Percentiles rank a stretch among this genome's conserved stretches.
These are phyloP conservation scores for Fusarium protoensiforme DNA, from an alignment of 2,329 filamentous ascomycete species.

Conservation along the genomic window DNA sequence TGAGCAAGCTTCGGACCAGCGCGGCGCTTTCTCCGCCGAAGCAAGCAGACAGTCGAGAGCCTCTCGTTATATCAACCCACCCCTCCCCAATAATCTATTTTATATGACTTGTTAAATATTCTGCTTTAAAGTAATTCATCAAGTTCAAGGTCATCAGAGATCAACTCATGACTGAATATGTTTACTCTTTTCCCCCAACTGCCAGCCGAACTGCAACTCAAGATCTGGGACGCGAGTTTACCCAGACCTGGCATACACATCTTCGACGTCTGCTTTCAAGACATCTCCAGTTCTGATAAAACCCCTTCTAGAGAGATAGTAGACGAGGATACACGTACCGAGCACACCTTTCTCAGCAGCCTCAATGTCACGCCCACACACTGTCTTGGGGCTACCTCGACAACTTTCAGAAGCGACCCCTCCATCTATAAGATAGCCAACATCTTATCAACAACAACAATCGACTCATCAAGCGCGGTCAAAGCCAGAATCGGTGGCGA, in stretches of 20 bases:
- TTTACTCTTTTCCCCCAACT: neutral
- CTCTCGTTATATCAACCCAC: neutral
- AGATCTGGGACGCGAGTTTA: neutral
- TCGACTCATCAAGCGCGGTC: neutral
- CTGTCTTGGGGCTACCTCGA: neutral
- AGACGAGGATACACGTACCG: neutral
- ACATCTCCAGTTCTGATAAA: neutral
- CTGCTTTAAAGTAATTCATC: neutral
- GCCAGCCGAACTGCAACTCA: neutral
- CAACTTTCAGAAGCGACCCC: neutral
- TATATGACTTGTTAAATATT: no score
- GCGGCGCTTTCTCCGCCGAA: neutral
- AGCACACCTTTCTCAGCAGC: neutral
- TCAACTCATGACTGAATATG: neutral
- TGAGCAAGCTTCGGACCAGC: neutral
- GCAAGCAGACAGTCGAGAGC: neutral
- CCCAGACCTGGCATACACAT: neutral
- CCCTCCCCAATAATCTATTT: neutral
- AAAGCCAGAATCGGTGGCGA: neutral
- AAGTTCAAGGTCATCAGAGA: neutral
- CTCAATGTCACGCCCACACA: neutral
- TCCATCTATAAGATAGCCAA: neutral
- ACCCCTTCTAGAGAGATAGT: neutral
- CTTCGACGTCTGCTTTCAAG: neutral
- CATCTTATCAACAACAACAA: neutral